Evolutionary conservation across 83 land plant species (phyloP), one percentile per base, ranked within the genome.

Genomic region (Thuja plicata): DNA sequence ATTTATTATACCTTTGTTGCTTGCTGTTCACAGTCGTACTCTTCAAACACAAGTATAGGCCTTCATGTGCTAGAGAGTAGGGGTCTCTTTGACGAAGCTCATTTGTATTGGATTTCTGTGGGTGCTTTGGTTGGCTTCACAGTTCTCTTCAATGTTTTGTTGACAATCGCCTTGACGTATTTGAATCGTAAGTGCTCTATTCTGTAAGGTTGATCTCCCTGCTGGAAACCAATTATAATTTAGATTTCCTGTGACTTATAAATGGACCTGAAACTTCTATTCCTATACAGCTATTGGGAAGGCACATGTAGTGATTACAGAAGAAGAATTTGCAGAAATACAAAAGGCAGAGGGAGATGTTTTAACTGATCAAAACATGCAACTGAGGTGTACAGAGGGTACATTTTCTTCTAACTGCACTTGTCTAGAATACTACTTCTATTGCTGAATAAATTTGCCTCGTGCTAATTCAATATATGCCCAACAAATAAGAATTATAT

Each of bases 31-130:
- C 87, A 92, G 93, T 88, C 89, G 66, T 46, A 71, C 54, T 48
- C 82, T n/a, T 91, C 83, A 87, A 92, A 93, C 55, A 89, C 88
- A 46, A 94, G 93, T 71, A 55, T 91, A 21, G 96, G 96, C 12
- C 81, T 38, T 0, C 55, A 90, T 66, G 89, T 92, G 8, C 57
- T 97, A 76, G 43, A 10, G 17, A 90, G 89, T 85, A 92, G 89
- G n/a, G 98, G 95, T 13, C 88, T 93, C 7, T 76, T 90, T 79
- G 87, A 89, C 32, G 38, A 79, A 3, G 89, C 89, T 41, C 87
- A 94, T 62, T 93, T 92, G 85, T 97, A 94, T 38, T 97, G 99
- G 99, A 88, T 96, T 79, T 92, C 93, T 11, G 30, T 94, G 43
- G 99, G 91, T 19, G 97, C 94, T 1, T 79, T 96, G 86, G 46